Conservation (phyloP, 2,329 filamentous ascomycete species). For the Mycosphaerella arachidis region DNA sequence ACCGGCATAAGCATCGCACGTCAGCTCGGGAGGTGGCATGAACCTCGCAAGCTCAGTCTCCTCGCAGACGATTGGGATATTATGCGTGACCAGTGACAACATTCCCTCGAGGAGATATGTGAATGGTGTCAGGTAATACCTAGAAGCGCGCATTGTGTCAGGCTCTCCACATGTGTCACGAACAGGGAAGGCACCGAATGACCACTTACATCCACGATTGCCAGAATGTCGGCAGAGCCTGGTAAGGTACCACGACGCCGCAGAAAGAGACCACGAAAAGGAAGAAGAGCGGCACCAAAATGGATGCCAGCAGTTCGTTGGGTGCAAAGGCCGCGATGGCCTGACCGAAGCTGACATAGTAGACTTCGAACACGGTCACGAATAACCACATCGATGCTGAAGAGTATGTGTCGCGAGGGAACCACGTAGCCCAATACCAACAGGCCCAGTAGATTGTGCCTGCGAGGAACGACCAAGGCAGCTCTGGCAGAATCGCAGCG, state of each 20-base stretch:
- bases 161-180: no score
- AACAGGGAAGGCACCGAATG: no score
- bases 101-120: conserved; percentile 74
- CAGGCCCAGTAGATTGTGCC: conserved; percentile 58
- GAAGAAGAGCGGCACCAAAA: conserved; percentile 69
- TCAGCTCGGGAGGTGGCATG: conserved; percentile 57
- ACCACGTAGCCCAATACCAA: conserved; percentile 54
- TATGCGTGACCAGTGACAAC: conserved; percentile 69
- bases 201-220: conserved; percentile 54
- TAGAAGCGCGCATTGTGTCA: no score
- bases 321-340: conserved; percentile 56
- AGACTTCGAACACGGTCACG: conserved; percentile 64
- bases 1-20: conserved; percentile 69
- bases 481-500: conserved; percentile 57
- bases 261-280: conserved; percentile 71
- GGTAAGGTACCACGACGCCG: conserved; percentile 72
- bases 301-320: conserved; percentile 53
- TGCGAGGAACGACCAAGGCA: conserved; percentile 56
- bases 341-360: conserved; percentile 65
- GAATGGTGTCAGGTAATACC: conserved; percentile 42
- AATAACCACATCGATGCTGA: conserved; percentile 43
- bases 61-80: conserved; percentile 56
- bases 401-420: conserved; percentile 48
- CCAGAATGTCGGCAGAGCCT: conserved; percentile 74
- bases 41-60: conserved; percentile 61